These are phyloP conservation scores for Penicillium vulpinum DNA, from an alignment of 2,329 filamentous ascomycete genomes.

Conservation along the genomic window DNA sequence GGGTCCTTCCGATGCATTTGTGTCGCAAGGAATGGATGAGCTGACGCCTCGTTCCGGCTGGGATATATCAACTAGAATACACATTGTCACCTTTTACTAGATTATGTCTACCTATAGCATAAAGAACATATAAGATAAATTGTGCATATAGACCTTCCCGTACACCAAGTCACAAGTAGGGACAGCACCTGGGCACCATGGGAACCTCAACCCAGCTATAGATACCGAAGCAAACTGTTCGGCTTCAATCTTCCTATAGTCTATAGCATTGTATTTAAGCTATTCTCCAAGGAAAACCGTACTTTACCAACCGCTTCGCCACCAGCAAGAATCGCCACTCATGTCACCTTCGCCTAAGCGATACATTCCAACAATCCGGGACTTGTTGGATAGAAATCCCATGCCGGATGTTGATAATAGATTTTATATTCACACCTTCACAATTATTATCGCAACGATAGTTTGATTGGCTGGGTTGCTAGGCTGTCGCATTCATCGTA, in stretches of 20 bases:
- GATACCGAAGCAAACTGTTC: background rate
- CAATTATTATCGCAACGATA: too few relatives aligned
- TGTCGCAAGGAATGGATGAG: background rate
- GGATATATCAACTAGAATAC: background rate
- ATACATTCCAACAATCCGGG: background rate
- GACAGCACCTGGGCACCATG: background rate
- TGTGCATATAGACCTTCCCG: background rate
- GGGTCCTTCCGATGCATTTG: background rate
- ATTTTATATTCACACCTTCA: background rate
- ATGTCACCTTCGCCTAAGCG: background rate
- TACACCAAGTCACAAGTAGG: background rate
- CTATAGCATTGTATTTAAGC: too few relatives aligned
- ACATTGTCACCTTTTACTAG: background rate
- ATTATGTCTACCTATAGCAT: background rate
- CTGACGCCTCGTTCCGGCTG: background rate
- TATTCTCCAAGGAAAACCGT: too few relatives aligned
- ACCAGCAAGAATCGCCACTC: background rate
- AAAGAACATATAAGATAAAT: background rate
- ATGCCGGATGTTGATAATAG: background rate
- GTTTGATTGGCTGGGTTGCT: background rate
- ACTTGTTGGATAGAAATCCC: background rate
- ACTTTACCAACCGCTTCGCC: too few relatives aligned
- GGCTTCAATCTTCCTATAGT: background rate
- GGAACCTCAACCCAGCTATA: background rate
- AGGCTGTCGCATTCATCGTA: background rate